Evolutionary conservation across 192 early-diverging fungal genomes (phyloP).

Genomic region (Backusella australiensis): DNA sequence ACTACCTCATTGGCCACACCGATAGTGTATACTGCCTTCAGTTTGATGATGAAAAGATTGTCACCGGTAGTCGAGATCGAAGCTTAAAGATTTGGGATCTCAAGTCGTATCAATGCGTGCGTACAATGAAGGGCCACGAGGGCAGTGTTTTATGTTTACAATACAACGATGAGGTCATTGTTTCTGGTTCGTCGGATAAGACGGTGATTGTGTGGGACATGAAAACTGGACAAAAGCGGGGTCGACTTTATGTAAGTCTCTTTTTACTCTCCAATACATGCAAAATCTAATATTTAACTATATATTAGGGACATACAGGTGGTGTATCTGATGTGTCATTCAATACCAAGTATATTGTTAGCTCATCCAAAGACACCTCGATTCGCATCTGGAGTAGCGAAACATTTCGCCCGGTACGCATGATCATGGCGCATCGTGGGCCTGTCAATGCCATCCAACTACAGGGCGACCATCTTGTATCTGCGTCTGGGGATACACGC

Average conservation of each 20-base stretch:
- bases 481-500: conserved; percentile 82
- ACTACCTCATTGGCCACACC: conserved; percentile 70
- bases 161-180: conserved; percentile 74
- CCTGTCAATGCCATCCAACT: conserved; percentile 97
- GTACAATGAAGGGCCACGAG: conserved; percentile 70
- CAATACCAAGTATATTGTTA: conserved; percentile 71
- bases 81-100: conserved; percentile 88
- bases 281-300: no score
- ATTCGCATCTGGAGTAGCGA: conserved; percentile 86
- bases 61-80: conserved; percentile 79
- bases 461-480: conserved; percentile 59
- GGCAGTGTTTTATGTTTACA: conserved; percentile 83
- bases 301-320: conserved; percentile 60
- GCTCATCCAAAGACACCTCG: conserved; percentile 92
- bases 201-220: conserved; percentile 90
- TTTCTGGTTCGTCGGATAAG: conserved; percentile 88
- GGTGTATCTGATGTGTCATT: conserved; percentile 91
- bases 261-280: no score
- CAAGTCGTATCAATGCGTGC: conserved; percentile 51
- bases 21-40: conserved; percentile 96
- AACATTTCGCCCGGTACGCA: conserved; percentile 61
- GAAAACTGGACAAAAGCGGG: conserved; percentile 24
- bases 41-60: conserved; percentile 73
- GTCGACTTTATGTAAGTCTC: not conserved
- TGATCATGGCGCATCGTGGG: conserved; percentile 82